A percentile compares a stretch with the other conserved stretches of the same genome.
These are phyloP conservation scores for Persicaria tinctoria DNA, from an alignment of 148 eudicot species.

Conservation along the genomic window DNA sequence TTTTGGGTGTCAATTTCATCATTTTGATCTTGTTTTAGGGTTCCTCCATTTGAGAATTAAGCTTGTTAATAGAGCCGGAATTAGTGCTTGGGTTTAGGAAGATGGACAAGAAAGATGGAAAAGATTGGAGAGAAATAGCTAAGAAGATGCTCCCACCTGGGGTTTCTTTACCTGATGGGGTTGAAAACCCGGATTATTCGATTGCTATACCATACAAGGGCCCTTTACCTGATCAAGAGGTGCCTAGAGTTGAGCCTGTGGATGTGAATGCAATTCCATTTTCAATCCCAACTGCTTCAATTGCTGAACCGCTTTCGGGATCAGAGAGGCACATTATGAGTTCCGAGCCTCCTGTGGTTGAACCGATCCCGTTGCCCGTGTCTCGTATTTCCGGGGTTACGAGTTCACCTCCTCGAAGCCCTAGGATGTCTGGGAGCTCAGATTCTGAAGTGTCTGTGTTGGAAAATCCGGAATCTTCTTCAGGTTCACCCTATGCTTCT, in stretches of 20 bases:
- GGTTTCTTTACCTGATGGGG: conserved; percentile 49
- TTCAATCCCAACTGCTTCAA: conserved; percentile 45
- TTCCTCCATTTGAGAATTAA: neutral
- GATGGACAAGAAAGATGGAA: conserved; percentile 42
- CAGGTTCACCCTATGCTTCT: conserved; percentile 60
- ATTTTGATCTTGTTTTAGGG: neutral
- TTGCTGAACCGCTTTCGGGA: conserved; percentile 47
- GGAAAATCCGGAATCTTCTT: conserved; percentile 59
- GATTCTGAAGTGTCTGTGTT: conserved; percentile 82
- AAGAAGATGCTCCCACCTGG: conserved; percentile 85
- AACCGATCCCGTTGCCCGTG: conserved; percentile 63
- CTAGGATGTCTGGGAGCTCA: conserved; percentile 63
- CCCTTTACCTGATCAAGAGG: conserved; percentile 56
- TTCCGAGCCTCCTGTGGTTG: conserved; percentile 37
- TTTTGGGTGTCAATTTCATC: neutral
- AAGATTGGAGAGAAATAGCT: conserved; percentile 57
- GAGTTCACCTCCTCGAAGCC: conserved; percentile 47
- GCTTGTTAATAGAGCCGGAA: neutral
- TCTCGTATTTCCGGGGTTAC: conserved; percentile 44
- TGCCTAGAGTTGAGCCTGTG: conserved; percentile 73
- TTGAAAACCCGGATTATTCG: conserved; percentile 60
- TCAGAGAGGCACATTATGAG: conserved; percentile 35
- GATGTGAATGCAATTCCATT: conserved; percentile 49
- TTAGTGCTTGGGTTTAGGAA: neutral
- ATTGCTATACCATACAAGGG: conserved; percentile 77